These are phyloP conservation scores for Paraphoma chrysanthemicola DNA, from an alignment of 2,329 filamentous ascomycete species.

Conservation along the genomic window DNA sequence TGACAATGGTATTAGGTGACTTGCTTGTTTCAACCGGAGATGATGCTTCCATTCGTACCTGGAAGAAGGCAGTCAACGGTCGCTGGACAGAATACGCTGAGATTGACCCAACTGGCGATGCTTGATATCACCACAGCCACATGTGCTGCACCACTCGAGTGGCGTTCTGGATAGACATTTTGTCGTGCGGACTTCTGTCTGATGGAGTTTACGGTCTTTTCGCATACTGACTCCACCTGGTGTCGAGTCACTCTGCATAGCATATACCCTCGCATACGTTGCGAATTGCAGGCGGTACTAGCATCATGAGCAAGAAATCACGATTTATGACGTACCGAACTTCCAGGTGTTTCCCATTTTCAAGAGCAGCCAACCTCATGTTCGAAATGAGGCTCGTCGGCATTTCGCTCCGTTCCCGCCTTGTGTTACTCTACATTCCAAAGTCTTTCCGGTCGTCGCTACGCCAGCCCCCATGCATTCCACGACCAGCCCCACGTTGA, in stretches of 20 bases:
- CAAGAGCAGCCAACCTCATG: too few relatives aligned
- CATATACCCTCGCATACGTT: conserved; percentile 33
- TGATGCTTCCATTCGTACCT: conserved; percentile 66
- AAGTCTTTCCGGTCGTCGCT: conserved; percentile 20
- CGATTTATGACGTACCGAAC: not conserved
- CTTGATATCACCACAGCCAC: too few relatives aligned
- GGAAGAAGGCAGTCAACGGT: conserved; percentile 58
- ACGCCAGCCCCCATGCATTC: conserved; percentile 39
- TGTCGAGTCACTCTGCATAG: conserved; percentile 21
- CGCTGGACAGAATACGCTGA: conserved; percentile 58
- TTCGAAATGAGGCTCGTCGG: not conserved
- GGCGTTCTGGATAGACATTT: conserved; percentile 25
- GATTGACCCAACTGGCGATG: conserved; percentile 50
- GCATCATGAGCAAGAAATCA: not conserved
- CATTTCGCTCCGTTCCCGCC: not conserved
- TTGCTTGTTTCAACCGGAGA: conserved; percentile 79
- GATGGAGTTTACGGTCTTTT: conserved; percentile 10
- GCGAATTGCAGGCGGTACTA: not conserved
- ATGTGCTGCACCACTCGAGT: too few relatives aligned
- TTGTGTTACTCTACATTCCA: conserved; percentile 31
- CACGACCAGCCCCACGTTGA: conserved; percentile 16
- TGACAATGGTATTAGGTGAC: conserved; percentile 64
- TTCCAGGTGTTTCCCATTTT: too few relatives aligned
- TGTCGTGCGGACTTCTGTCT: too few relatives aligned
- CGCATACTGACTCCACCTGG: conserved; percentile 19